Percentiles rank a stretch among this genome's conserved stretches.
phyloP scores from a whole-genome alignment of 2,329 filamentous ascomycete species.

The Botrytis sinoallii region DNA sequence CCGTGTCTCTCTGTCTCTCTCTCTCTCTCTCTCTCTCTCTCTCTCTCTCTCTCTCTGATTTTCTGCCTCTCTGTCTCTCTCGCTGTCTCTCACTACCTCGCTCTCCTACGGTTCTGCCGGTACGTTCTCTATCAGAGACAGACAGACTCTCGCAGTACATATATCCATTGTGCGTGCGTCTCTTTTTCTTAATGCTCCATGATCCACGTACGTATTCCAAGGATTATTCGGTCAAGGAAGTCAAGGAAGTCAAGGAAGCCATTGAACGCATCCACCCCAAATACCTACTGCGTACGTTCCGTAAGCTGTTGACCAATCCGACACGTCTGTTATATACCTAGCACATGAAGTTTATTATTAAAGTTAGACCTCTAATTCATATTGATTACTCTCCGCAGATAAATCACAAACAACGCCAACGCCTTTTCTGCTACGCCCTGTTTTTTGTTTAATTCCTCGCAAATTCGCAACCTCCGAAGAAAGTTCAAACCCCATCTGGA shows the following conservation, averaged over 20 bases:
- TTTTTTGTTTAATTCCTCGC: not conserved
- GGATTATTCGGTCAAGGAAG: slow-evolving; percentile 9
- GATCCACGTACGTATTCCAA: not conserved
- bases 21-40: not conserved
- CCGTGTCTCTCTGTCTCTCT: not conserved
- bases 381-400: slow-evolving; percentile 13
- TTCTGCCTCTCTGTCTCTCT: not conserved
- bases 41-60: not conserved
- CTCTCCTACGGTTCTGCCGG: not conserved
- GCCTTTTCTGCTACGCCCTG: not conserved
- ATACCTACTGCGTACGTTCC: not conserved
- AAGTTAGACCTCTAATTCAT: slow-evolving; percentile 5
- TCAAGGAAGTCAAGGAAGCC: not conserved
- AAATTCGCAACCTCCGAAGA: slow-evolving; percentile 8
- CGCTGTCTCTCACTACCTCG: not conserved
- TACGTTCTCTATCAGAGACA: not conserved
- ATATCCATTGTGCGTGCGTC: not conserved
- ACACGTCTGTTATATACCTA: slow-evolving; percentile 12
- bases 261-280: slow-evolving; percentile 5
- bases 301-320: slow-evolving; percentile 19
- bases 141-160: not conserved
- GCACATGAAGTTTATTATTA: slow-evolving; percentile 1
- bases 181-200: slow-evolving; percentile 1
- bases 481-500: slow-evolving; percentile 8
- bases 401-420: slow-evolving; percentile 7